Conservation (phyloP, 1,139 yeast species). For the Chernovozyma sophiae-reginae region DNA sequence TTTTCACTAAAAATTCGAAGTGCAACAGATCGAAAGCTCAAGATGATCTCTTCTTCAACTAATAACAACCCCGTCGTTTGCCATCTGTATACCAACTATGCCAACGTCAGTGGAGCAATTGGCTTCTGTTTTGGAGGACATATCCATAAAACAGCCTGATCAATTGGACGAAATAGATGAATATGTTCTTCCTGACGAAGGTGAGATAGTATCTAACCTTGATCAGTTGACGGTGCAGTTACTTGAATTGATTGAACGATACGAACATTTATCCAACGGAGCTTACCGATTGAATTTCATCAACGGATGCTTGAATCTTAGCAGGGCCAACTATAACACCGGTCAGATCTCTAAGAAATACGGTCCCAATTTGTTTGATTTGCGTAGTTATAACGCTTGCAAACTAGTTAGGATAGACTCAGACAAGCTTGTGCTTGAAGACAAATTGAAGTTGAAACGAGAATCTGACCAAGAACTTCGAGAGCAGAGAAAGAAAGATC, state of each 20-base stretch:
- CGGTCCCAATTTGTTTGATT: conserved; percentile 25
- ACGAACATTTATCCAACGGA: conserved; percentile 22
- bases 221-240: conserved; percentile 21
- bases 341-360: conserved; percentile 15
- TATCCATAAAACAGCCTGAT: conserved; percentile 10
- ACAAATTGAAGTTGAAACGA: background rate
- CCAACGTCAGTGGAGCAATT: conserved; percentile 8
- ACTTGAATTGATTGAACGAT: conserved; percentile 25
- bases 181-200: conserved; percentile 8
- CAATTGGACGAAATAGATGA: background rate
- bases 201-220: conserved; percentile 6
- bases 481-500: background rate
- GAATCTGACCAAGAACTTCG: conserved; percentile 10
- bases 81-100: too few relatives aligned
- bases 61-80: too few relatives aligned
- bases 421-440: conserved; percentile 10
- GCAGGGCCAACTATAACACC: conserved; percentile 36
- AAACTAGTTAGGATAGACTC: conserved; percentile 12
- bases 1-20: too few relatives aligned
- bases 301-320: conserved; percentile 32
- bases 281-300: conserved; percentile 19
- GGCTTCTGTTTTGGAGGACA: conserved; percentile 12
- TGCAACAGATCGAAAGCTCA: too few relatives aligned
- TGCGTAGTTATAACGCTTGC: conserved; percentile 27
- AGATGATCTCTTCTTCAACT: too few relatives aligned